Conservation (phyloP, 495 filamentous ascomycete genomes). For the Schizothecium vesticola region DNA sequence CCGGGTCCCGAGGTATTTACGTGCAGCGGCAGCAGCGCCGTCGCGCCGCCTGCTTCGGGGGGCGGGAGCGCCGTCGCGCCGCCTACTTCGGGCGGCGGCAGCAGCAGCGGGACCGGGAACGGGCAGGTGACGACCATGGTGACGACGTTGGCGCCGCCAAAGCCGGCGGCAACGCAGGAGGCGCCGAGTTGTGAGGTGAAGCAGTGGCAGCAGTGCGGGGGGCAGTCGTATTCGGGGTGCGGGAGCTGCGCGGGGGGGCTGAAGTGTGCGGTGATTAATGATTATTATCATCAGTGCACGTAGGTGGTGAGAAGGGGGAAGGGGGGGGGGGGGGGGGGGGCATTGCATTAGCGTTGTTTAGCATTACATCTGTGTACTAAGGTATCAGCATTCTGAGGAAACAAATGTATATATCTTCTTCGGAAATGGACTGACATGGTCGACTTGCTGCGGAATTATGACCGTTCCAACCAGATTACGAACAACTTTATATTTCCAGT, state of each 20-base stretch:
- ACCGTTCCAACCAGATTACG: no score
- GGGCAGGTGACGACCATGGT: conserved; percentile 2
- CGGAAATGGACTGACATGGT: neutral
- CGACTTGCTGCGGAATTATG: neutral
- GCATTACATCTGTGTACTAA: neutral
- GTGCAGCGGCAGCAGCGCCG: conserved; percentile 22
- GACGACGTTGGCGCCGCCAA: neutral
- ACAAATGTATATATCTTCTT: neutral
- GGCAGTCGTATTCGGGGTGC: conserved; percentile 42
- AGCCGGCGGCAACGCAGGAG: neutral
- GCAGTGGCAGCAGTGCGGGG: conserved; percentile 48
- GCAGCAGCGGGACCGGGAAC: conserved; percentile 18
- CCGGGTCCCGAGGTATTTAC: conserved; percentile 30
- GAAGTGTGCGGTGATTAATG: conserved; percentile 39
- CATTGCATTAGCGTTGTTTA: neutral
- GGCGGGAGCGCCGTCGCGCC: conserved; percentile 13
- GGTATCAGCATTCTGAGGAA: neutral
- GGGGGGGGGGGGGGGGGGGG: neutral
- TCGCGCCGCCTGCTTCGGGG: conserved; percentile 9
- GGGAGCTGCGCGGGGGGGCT: conserved; percentile 39
- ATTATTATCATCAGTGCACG: conserved; percentile 43
- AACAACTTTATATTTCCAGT: neutral
- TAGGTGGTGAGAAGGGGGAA: neutral
- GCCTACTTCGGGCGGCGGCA: conserved; percentile 11
- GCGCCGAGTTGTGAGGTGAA: conserved; percentile 23